Evolutionary conservation across 2,329 filamentous ascomycete genomes (phyloP).

Genomic region (Monilinia fructicola): DNA sequence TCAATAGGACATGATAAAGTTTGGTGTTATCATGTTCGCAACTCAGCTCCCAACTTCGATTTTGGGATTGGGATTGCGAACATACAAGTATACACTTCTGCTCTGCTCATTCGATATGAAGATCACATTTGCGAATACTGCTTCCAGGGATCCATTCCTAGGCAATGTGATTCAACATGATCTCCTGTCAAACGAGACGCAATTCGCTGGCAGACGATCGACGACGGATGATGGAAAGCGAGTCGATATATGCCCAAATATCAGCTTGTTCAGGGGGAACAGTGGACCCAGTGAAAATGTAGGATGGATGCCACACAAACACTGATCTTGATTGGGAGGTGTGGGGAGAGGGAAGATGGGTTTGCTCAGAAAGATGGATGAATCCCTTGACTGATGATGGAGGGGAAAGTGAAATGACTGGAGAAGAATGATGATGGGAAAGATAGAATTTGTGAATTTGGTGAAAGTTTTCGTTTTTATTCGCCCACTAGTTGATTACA

Average conservation of each 20-base stretch:
- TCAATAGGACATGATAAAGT: slow-evolving; percentile 26
- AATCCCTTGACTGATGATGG: background rate
- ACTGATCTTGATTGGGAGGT: background rate
- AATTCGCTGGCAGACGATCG: background rate
- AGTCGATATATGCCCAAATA: background rate
- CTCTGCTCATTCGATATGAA: slow-evolving; percentile 11
- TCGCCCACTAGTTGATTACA: slow-evolving; percentile 5
- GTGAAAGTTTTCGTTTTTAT: background rate
- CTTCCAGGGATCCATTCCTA: background rate
- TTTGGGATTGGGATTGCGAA: slow-evolving; percentile 2
- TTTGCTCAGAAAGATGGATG: background rate
- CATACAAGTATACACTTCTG: slow-evolving; percentile 20
- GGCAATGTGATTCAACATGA: slow-evolving; percentile 15
- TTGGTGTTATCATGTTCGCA: slow-evolving; percentile 17
- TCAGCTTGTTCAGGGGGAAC: background rate
- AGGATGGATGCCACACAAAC: slow-evolving; percentile 1
- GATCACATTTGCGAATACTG: background rate
- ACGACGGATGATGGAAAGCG: background rate
- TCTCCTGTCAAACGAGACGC: background rate
- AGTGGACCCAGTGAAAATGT: background rate
- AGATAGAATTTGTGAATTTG: slow-evolving; percentile 1
- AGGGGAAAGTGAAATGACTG: background rate
- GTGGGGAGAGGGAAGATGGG: background rate
- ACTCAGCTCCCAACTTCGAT: background rate
- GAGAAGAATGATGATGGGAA: background rate